Evolutionary conservation across 2,329 filamentous ascomycete species (phyloP), one percentile per base, ranked within the genome.

Genomic region (Monosporascus sp.): DNA sequence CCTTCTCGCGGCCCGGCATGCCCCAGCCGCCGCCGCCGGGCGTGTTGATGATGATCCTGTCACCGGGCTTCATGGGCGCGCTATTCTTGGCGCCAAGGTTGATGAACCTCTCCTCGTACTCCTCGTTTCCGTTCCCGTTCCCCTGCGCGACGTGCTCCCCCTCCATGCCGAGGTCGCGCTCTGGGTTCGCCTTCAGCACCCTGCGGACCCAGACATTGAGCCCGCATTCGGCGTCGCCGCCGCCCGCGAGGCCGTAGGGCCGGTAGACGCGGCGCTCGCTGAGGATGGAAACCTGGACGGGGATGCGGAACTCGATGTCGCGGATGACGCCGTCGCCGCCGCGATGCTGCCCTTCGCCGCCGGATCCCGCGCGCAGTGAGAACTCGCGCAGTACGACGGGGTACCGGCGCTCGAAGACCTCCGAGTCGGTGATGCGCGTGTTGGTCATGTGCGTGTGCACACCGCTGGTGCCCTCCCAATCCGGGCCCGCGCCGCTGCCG

Each of bases 181-280:
- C 76, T 67, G 76, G 77, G 62, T 76, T 76, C 1, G 73, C 73
- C 68, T 82, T 84, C 60, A 78, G 74, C 51, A 93, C 86, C 56
- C 82, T 86, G 7, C 89, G 78, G 35, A 95, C 85, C 93, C 93
- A 97, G 46, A 95, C 75, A 62, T 97, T 97, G 56, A 92, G 73
- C 0, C 93, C 93, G 49, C 88, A 87, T 61, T 83, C 73, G 0
- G 85, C 93, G 56, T 93, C 87, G 53, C 85, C 86, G 3, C 93
- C 93, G 0, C 93, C 93, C 22, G 85, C 86, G 55, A 97, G 78
- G 0, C 93, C 92, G 60, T 92, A 96, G 1, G 86, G 88, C 51
- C 80, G 79, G 62, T 88, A 87, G 0, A 90, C 86, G 40, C 88
- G 73, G 26, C 88, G 69, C 70, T 91, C 88, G 37, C 80, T 86